A percentile compares a stretch with the other conserved stretches of the same genome.
These are phyloP conservation scores for Pichia pseudocactophila DNA, from an alignment of 805 yeast species.

Conservation along the genomic window DNA sequence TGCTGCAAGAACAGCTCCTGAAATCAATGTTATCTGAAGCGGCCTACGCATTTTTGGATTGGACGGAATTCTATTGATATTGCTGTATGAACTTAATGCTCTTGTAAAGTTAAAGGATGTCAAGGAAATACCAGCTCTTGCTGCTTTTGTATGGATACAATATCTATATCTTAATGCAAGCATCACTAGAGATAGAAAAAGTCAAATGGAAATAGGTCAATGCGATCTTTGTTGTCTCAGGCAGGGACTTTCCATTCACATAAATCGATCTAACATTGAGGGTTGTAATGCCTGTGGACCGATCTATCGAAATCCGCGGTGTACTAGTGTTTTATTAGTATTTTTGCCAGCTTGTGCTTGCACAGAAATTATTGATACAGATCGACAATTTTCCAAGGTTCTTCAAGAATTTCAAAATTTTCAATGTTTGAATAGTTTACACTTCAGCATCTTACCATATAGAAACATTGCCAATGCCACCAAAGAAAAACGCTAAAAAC, in stretches of 20 bases:
- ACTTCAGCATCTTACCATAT: not conserved
- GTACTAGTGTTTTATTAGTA: constrained; percentile 11
- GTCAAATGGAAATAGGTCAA: too few species aligned
- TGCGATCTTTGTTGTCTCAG: too few species aligned
- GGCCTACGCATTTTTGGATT: constrained; percentile 23
- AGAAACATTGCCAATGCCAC: constrained; percentile 9
- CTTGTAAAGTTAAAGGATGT: not conserved
- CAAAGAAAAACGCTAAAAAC: constrained; percentile 53
- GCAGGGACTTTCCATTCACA: too few species aligned
- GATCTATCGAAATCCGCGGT: too few species aligned
- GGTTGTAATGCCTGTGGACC: too few species aligned
- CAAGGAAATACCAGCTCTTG: not conserved
- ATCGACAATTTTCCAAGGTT: not conserved
- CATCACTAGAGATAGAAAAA: not conserved
- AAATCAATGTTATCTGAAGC: constrained; percentile 24
- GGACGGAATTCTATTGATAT: constrained; percentile 5
- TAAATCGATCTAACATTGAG: too few species aligned
- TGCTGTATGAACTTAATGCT: not conserved
- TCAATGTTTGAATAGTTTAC: constrained; percentile 9
- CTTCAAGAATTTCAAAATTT: constrained; percentile 9
- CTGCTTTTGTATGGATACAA: not conserved
- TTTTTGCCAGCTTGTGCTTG: too few species aligned
- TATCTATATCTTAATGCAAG: not conserved
- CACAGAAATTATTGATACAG: too few species aligned
- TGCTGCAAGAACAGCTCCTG: constrained; percentile 27